phyloP scores from a whole-genome alignment of 129 eudicot genomes.

The Calendula officinalis region DNA sequence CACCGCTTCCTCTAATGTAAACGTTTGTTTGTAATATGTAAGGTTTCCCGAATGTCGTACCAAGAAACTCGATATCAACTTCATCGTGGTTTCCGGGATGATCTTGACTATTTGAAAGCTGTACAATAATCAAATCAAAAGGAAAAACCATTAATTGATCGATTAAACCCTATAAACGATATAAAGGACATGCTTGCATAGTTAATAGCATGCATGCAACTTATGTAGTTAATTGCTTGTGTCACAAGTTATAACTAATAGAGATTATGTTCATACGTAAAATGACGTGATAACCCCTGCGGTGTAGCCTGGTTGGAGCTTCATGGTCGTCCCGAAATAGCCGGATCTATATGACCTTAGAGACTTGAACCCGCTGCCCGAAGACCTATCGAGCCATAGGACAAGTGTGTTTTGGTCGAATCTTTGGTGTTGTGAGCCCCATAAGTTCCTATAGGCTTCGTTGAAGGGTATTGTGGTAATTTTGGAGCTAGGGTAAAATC shows the following conservation, averaged over 20 bases:
- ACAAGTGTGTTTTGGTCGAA: constrained; percentile 47
- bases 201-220: not conserved
- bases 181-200: constrained; percentile 15
- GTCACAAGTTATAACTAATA: not conserved
- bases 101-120: constrained; percentile 71
- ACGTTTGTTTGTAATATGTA: constrained; percentile 72
- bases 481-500: constrained; percentile 71
- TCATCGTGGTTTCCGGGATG: constrained; percentile 75
- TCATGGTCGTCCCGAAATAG: constrained; percentile 54
- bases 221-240: not conserved
- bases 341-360: constrained; percentile 52
- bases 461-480: constrained; percentile 44
- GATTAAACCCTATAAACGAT: not conserved
- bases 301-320: constrained; percentile 71
- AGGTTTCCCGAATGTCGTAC: constrained; percentile 63
- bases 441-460: constrained; percentile 51
- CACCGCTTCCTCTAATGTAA: constrained; percentile 75
- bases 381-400: constrained; percentile 63
- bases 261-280: constrained; percentile 42
- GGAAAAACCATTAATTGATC: not conserved
- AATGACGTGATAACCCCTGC: constrained; percentile 38
- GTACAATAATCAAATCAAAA: not conserved
- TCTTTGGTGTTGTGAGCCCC: constrained; percentile 83
- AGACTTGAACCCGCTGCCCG: constrained; percentile 87
- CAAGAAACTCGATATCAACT: constrained; percentile 75